Base-by-base conservation (phyloP, 768 basidiomycete genomes). In the Phaeotremella skinneri region DNA sequence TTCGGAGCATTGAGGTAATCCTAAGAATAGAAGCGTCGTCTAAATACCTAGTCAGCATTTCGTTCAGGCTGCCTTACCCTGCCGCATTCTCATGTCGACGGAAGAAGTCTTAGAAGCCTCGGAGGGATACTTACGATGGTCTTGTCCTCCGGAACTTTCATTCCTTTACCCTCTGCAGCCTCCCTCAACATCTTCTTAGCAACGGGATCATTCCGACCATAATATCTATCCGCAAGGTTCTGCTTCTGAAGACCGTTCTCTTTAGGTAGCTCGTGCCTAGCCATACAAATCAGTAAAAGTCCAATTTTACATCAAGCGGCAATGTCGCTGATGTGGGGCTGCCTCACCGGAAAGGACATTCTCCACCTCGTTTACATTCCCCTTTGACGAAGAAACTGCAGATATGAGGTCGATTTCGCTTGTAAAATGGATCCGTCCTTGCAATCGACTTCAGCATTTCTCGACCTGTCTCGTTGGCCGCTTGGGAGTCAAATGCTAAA, bases 321-420 rank as follows among this genome's bases (percentile, higher is more conserved):
- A 11, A n/a, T 14, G 31, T 47, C 26, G 6, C 13, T 23, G 7
- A 29, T 25, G 6, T 16, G 11, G n/a, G 17, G 27, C 4, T 4
- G 52, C 53, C 81, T 55, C 57, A 85, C 85, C 86, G 78, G 77
- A 91, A 98, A 1, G 96, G 96, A 75, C 96, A 99, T 59, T 94
- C 91, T 14, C 80, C 79, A 5, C 96, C 96, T 42, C 96, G 85
- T 39, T 82, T 90, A 76, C 96, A 99, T 55, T 93, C 89, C 0
- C 96, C 96, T 79, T 98, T 99, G 50, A 83, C 86, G 73, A 87
- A 98, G 83, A 98, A 98, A 1, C 89, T 90, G 76, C 96, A 99
- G 14, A 96, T 73, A 64, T 97, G 89, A 47, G 96, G 91, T 55
- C 88, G 81, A 78, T 98, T 99, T 56, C 94, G 86, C 78, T 97